A percentile compares a stretch with the other conserved stretches of the same genome.
These are phyloP conservation scores for Scytalidium sp. DNA, from an alignment of 2,329 filamentous ascomycete genomes.

Conservation along the genomic window DNA sequence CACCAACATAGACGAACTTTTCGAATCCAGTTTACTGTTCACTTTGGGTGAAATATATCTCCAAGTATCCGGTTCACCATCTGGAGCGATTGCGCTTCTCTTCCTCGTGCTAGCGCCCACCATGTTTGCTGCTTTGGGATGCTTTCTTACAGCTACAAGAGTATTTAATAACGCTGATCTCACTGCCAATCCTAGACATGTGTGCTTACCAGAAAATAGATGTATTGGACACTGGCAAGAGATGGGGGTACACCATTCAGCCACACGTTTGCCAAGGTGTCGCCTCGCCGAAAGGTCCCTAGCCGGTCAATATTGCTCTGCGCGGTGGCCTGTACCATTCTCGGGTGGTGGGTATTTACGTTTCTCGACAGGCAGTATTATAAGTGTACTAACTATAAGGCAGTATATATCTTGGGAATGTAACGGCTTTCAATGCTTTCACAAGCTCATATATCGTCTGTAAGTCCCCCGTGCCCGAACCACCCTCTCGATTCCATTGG, in stretches of 20 bases:
- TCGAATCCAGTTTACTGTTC: constrained; percentile 44
- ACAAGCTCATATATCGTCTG: constrained; percentile 55
- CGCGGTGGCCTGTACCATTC: constrained; percentile 45
- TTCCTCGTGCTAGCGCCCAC: constrained; percentile 50
- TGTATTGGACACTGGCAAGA: constrained; percentile 55
- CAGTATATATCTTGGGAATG: constrained; percentile 60
- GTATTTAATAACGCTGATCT: too few species aligned
- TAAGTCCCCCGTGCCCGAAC: too few species aligned
- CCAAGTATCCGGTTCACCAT: constrained; percentile 48
- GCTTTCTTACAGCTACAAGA: too few species aligned
- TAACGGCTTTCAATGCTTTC: constrained; percentile 62
- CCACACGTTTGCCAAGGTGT: constrained; percentile 41
- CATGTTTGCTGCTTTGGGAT: constrained; percentile 43
- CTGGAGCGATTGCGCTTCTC: constrained; percentile 46
- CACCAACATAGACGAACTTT: constrained; percentile 47
- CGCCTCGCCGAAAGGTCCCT: constrained; percentile 40
- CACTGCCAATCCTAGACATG: too few species aligned
- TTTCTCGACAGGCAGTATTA: too few species aligned
- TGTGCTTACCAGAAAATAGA: too few species aligned
- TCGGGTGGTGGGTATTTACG: too few species aligned
- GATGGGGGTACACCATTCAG: constrained; percentile 52
- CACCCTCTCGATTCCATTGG: too few species aligned
- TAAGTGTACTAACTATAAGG: too few species aligned
- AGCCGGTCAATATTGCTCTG: constrained; percentile 49
- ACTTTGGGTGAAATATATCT: constrained; percentile 64